Base-by-base conservation (phyloP, 495 filamentous ascomycete species). In the Aspergillus saccharolyticus region DNA sequence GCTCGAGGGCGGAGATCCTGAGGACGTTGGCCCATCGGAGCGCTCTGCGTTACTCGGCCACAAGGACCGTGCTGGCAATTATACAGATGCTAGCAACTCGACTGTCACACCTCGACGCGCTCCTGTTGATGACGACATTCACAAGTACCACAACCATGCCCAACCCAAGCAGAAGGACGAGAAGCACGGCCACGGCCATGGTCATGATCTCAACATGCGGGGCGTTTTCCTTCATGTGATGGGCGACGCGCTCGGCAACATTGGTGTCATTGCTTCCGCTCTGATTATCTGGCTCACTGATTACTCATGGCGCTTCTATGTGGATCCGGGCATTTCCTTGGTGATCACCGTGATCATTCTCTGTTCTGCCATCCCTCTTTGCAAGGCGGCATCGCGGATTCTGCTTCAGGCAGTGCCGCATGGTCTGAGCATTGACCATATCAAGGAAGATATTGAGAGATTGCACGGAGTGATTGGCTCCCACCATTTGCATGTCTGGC, bases 401-500 rank as follows among this genome's bases (percentile, higher is more conserved):
- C 81, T 98, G 6, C 82, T 98, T 1, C 94, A 97, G 72, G 95
- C 92, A 8, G 94, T 91, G 0, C 94, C 94, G 0, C 85, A 87
- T 19, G 88, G 89, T 22, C 85, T 98, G 70, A 85, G 85, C 55
- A 81, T 97, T 54, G 87, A 92, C 57, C 87, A 97, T 53, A 92
- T 98, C 75, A 89, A 93, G 63, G 85, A 89, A 53, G 94, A 98
- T 69, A 96, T 98, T 55, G 81, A 89, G 61, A 72, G 80, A 20
- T 83, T 97, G 15, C 88, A 85, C 0, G 93, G 93, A 44, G 85
- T 98, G 33, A 74, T 90, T 58, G 88, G 87, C 66, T 94, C 91
- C 56, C 94, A 98, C 73, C 91, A 98, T 65, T 78, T 98, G 12
- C 94, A 98, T 69, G 91, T 98, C 58, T 98, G 94, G 94, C 93